A percentile compares a stretch with the other conserved stretches of the same genome.
Evolutionary conservation across 2,329 filamentous ascomycete genomes (phyloP).

Genomic region (Fusarium sp.): DNA sequence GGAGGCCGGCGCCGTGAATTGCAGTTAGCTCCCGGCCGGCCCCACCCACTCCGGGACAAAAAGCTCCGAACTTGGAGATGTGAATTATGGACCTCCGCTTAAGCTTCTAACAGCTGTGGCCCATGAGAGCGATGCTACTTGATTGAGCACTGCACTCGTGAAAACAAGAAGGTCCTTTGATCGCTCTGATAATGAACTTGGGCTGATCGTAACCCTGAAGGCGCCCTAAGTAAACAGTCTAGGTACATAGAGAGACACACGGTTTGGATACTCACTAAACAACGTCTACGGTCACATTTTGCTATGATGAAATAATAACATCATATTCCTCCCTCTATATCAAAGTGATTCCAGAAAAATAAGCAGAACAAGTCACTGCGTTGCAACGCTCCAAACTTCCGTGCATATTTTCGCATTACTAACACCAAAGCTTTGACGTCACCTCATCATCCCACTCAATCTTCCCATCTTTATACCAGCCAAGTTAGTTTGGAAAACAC

Average conservation of each 20-base stretch:
- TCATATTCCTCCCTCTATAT: not conserved
- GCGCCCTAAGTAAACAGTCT: not conserved
- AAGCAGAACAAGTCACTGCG: not conserved
- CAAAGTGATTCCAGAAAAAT: not conserved
- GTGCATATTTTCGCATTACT: constrained; percentile 30
- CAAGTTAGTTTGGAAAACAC: not conserved
- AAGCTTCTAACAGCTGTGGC: too few relatives aligned
- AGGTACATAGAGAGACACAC: not conserved
- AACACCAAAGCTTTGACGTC: constrained; percentile 41
- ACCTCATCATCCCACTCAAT: constrained; percentile 39
- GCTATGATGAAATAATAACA: not conserved
- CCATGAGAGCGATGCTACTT: too few relatives aligned
- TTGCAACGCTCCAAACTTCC: not conserved
- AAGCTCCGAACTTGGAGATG: not conserved
- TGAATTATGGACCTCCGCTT: not conserved
- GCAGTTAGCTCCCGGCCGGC: not conserved
- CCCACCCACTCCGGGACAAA: not conserved
- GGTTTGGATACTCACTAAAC: not conserved
- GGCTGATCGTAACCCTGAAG: not conserved
- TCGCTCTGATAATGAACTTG: not conserved
- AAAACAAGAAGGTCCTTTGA: fast-evolving
- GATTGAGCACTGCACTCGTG: not conserved
- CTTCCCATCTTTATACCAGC: not conserved
- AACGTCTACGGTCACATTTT: not conserved
- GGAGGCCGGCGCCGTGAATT: not conserved